phyloP scores from a whole-genome alignment of 441 rosid species.

The Melastoma candidum region DNA sequence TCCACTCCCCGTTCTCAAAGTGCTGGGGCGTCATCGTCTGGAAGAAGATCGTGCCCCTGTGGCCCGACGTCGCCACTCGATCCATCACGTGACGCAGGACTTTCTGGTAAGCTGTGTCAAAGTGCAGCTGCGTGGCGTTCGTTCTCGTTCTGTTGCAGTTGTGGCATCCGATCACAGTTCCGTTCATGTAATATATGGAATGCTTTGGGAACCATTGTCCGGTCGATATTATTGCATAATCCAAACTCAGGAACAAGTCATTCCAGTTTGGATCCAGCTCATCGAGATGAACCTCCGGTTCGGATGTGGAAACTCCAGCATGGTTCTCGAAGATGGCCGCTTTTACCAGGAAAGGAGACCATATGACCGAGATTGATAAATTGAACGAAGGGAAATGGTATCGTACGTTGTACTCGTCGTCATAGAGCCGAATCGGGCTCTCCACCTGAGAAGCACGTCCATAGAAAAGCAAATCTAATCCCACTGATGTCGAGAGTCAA shows the following conservation, averaged over 20 bases:
- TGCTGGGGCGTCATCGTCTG: constrained; percentile 86
- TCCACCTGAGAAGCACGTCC: constrained; percentile 52
- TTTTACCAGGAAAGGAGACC: constrained; percentile 86
- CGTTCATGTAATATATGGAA: constrained; percentile 73
- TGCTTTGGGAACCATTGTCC: constrained; percentile 95
- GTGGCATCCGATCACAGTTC: constrained; percentile 62
- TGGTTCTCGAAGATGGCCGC: constrained; percentile 80
- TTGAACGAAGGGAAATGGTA: constrained; percentile 71
- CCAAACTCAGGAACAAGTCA: constrained; percentile 35
- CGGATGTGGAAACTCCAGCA: constrained; percentile 73
- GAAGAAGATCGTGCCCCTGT: constrained; percentile 49
- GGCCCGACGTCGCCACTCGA: constrained; percentile 41
- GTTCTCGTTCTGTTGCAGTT: constrained; percentile 34
- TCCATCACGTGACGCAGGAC: constrained; percentile 45
- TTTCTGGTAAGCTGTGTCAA: constrained; percentile 55
- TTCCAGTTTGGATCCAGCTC: constrained; percentile 74
- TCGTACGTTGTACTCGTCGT: constrained; percentile 50
- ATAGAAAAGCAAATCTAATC: not conserved
- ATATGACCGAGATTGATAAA: constrained; percentile 55
- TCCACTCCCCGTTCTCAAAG: constrained; percentile 91
- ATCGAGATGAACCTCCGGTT: constrained; percentile 69
- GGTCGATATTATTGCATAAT: constrained; percentile 63
- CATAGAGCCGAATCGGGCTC: constrained; percentile 56
- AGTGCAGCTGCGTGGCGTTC: constrained; percentile 53
- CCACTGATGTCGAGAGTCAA: not conserved